These are phyloP conservation scores for Pneumocystis jirovecii DNA, from an alignment of 1,139 yeast species.

Conservation along the genomic window DNA sequence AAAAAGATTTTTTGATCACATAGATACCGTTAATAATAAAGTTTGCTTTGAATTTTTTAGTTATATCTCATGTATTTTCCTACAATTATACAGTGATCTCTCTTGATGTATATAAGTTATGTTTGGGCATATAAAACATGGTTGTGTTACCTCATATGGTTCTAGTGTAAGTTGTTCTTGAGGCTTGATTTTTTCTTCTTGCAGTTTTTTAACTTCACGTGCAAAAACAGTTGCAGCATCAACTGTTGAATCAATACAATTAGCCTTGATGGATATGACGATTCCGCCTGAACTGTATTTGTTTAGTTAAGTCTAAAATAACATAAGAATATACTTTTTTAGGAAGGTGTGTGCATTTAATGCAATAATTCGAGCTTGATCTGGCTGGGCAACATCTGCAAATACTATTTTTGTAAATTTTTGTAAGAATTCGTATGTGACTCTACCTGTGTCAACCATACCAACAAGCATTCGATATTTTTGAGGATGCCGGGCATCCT, in stretches of 20 bases:
- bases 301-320: neutral
- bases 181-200: slow-evolving; percentile 98
- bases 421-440: slow-evolving; percentile 60
- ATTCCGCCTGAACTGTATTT: slow-evolving; percentile 53
- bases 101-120: slow-evolving; percentile 61
- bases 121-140: neutral
- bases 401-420: slow-evolving; percentile 78
- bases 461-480: slow-evolving; percentile 38
- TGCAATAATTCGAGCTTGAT: slow-evolving; percentile 99
- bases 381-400: slow-evolving; percentile 99
- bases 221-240: slow-evolving; percentile 99
- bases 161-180: slow-evolving; percentile 95
- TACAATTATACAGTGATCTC: slow-evolving; percentile 98
- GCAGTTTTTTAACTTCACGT: slow-evolving; percentile 95
- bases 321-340: slow-evolving; percentile 46
- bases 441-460: neutral
- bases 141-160: slow-evolving; percentile 9
- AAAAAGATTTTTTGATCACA: neutral
- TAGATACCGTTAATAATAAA: neutral
- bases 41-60: neutral
- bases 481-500: slow-evolving; percentile 99
- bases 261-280: slow-evolving; percentile 94
- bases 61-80: slow-evolving; percentile 45
- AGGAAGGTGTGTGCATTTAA: slow-evolving; percentile 94
- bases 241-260: slow-evolving; percentile 98